Conservation (phyloP, 202 grass and related monocot genomes). For the Setaria italica region DNA sequence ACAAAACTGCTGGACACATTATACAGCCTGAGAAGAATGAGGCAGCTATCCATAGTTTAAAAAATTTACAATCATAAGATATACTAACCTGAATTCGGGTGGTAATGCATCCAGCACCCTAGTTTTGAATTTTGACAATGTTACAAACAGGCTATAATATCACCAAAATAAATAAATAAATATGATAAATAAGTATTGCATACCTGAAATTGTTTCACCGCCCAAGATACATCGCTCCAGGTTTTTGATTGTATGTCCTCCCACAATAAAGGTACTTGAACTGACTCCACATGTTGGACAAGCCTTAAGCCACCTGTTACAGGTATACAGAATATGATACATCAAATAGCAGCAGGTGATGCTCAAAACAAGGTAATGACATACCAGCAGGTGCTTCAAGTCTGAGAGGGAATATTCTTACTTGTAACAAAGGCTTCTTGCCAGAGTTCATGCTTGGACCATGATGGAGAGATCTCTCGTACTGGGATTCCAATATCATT, state of each 20-base stretch:
- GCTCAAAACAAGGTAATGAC: conserved; percentile 26
- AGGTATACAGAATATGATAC: conserved; percentile 5
- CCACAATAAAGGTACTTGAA: conserved; percentile 64
- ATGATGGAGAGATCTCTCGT: conserved; percentile 75
- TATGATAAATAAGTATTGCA: neutral
- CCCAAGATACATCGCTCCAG: conserved; percentile 74
- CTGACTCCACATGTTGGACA: conserved; percentile 81
- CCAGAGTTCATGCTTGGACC: conserved; percentile 76
- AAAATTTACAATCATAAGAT: conserved; percentile 24
- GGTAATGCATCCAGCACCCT: conserved; percentile 77
- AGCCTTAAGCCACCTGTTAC: conserved; percentile 87
- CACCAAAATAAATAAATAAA: conserved; percentile 5
- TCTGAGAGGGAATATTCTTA: conserved; percentile 33
- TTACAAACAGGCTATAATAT: conserved; percentile 35
- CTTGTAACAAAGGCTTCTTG: conserved; percentile 94
- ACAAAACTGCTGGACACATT: neutral
- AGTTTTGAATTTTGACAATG: conserved; percentile 50
- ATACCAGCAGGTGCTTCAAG: neutral
- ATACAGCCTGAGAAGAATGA: neutral
- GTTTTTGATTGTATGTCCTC: conserved; percentile 65
- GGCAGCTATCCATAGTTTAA: neutral
- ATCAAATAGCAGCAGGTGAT: neutral
- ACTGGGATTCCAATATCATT: conserved; percentile 71
- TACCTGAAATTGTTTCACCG: conserved; percentile 71
- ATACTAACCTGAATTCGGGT: conserved; percentile 77